Evolutionary conservation across 371 early-diverging fungal genomes (phyloP).

Genomic region (Mucor racemosus): DNA sequence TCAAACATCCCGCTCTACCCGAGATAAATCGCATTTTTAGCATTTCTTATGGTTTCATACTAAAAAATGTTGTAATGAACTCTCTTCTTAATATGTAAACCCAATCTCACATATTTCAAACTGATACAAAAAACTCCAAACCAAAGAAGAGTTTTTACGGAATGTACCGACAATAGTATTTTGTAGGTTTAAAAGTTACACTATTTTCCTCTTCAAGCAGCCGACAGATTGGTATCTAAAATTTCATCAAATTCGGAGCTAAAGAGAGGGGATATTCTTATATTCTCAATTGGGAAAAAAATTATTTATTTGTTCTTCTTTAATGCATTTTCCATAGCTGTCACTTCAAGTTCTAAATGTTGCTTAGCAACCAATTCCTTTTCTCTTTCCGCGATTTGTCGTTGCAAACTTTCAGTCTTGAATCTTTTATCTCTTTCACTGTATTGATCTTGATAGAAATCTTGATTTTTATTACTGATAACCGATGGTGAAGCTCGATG

Average conservation of each 20-base stretch:
- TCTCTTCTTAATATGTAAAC: not conserved
- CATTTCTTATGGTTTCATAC: not conserved
- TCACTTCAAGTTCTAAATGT: slow-evolving; percentile 21
- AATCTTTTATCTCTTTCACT: slow-evolving; percentile 36
- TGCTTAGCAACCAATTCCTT: slow-evolving; percentile 20
- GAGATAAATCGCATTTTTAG: not conserved
- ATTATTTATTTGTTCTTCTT: slow-evolving; percentile 6
- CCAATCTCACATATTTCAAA: not conserved
- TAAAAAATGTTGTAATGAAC: not conserved
- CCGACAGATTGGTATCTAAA: slow-evolving; percentile 1
- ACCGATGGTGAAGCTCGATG: slow-evolving; percentile 40
- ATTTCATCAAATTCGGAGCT: slow-evolving; percentile 1
- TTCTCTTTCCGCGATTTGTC: slow-evolving; percentile 19
- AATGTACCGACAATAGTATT: not conserved
- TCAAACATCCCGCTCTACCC: not conserved
- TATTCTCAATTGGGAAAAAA: not conserved
- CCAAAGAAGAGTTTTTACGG: not conserved
- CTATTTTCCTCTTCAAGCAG: not conserved
- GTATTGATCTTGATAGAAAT: slow-evolving; percentile 49
- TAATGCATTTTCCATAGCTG: slow-evolving; percentile 14
- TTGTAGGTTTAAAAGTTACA: not conserved
- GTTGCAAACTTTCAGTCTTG: slow-evolving; percentile 20
- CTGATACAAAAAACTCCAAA: not conserved
- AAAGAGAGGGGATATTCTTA: not conserved
- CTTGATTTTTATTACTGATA: not conserved